phyloP scores from a whole-genome alignment of 371 early-diverging fungal species.

The Lichtheimia hyalospora region DNA sequence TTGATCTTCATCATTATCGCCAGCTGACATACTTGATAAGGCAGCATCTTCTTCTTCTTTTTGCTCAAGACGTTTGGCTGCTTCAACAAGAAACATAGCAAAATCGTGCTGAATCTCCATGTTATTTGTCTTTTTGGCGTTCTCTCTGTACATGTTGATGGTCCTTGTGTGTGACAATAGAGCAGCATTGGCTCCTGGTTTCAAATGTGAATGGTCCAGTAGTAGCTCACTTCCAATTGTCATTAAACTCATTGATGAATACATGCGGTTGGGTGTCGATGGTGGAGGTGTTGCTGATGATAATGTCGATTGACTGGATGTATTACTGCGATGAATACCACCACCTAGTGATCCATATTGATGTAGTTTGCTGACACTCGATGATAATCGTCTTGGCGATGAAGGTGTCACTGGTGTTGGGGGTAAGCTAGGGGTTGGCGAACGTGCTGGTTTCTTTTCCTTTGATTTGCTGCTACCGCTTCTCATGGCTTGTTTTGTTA shows the following conservation, averaged over 20 bases:
- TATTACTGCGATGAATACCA: background rate
- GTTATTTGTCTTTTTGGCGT: constrained; percentile 76
- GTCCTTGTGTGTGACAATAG: constrained; percentile 66
- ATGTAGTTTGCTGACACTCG: background rate
- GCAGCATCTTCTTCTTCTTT: constrained; percentile 6
- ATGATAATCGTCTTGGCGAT: background rate
- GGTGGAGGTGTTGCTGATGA: constrained; percentile 2
- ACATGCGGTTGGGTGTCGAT: constrained; percentile 7
- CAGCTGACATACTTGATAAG: constrained; percentile 13
- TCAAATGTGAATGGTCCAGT: constrained; percentile 60
- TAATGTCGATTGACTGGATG: constrained; percentile 9
- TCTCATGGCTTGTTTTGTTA: background rate
- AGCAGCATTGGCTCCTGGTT: constrained; percentile 60
- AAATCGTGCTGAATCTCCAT: constrained; percentile 77
- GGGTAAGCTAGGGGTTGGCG: background rate
- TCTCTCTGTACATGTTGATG: constrained; percentile 74
- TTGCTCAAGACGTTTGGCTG: constrained; percentile 44
- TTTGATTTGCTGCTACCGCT: constrained; percentile 6
- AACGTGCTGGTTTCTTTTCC: constrained; percentile 1
- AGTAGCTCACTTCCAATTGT: constrained; percentile 21
- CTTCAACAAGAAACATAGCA: constrained; percentile 69
- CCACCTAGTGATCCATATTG: background rate
- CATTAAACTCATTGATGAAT: constrained; percentile 11
- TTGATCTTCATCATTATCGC: constrained; percentile 5
- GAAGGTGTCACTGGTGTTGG: background rate